Conservation (phyloP, 2,329 filamentous ascomycete species). For the Colletotrichum chrysophilum region DNA sequence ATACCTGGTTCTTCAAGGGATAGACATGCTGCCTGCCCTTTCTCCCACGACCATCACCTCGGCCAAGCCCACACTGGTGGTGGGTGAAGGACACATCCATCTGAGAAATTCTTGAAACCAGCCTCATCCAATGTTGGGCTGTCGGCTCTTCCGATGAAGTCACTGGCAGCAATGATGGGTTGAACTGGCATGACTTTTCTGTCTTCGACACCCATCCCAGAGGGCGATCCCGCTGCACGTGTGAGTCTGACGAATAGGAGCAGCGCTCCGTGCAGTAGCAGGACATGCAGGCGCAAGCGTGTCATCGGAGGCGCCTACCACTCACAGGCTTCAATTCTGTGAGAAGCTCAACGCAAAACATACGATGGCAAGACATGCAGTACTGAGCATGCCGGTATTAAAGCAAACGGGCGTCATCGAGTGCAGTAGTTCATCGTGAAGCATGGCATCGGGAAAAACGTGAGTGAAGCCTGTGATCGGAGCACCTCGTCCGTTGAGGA, state of each 20-base stretch:
- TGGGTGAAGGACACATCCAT: neutral
- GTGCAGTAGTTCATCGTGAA: neutral
- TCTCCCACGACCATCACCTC: neutral
- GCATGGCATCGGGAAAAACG: neutral
- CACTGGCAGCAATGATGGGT: neutral
- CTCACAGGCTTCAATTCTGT: neutral
- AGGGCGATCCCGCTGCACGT: neutral
- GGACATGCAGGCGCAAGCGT: neutral
- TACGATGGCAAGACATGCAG: neutral
- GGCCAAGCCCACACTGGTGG: neutral
- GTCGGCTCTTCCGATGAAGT: neutral
- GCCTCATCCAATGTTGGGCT: neutral
- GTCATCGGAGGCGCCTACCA: neutral
- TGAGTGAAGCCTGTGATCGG: neutral
- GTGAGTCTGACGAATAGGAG: neutral
- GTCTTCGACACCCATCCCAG: neutral
- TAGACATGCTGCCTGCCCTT: neutral
- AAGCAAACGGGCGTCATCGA: neutral
- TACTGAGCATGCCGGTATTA: neutral
- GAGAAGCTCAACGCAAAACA: neutral
- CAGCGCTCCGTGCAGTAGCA: neutral
- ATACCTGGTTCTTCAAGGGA: neutral
- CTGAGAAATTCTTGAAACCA: neutral
- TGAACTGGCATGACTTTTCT: neutral
- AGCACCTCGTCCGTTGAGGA: neutral